Conservation (phyloP, 2,329 filamentous ascomycete species). For the Triangularia setosa region DNA sequence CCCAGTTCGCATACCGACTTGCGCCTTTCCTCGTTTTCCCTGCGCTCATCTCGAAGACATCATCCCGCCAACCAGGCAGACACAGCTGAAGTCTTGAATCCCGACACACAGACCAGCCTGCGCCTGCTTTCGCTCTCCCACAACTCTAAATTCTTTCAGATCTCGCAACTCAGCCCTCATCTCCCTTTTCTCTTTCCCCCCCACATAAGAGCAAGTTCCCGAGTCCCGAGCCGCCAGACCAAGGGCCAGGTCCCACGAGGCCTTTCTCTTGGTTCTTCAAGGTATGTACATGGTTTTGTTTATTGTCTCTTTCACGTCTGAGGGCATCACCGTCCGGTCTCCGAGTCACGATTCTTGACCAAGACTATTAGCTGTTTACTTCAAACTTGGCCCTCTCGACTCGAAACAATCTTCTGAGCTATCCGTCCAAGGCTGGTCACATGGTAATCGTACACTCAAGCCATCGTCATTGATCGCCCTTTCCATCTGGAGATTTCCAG, state of each 20-base stretch:
- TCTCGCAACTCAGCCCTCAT: background rate
- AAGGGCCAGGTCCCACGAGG: background rate
- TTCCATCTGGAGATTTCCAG: background rate
- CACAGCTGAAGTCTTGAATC: background rate
- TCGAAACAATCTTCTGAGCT: background rate
- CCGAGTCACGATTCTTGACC: background rate
- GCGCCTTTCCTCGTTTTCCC: background rate
- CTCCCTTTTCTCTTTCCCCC: background rate
- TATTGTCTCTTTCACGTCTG: background rate
- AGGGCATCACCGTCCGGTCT: background rate
- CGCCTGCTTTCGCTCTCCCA: background rate
- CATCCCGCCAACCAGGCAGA: background rate
- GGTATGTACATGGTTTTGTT: background rate
- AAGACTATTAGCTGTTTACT: no score
- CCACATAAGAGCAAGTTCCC: background rate
- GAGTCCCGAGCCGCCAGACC: background rate
- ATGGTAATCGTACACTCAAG: background rate
- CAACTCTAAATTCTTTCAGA: background rate
- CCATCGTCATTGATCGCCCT: background rate
- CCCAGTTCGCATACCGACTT: conserved; percentile 2
- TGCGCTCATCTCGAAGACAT: background rate
- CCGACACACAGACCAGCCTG: conserved; percentile 9
- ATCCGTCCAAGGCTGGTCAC: background rate
- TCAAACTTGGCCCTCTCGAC: no score
- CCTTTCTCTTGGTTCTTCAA: background rate